Base-by-base conservation (phyloP, 768 basidiomycete genomes). In the Gelatoporia subvermispora region DNA sequence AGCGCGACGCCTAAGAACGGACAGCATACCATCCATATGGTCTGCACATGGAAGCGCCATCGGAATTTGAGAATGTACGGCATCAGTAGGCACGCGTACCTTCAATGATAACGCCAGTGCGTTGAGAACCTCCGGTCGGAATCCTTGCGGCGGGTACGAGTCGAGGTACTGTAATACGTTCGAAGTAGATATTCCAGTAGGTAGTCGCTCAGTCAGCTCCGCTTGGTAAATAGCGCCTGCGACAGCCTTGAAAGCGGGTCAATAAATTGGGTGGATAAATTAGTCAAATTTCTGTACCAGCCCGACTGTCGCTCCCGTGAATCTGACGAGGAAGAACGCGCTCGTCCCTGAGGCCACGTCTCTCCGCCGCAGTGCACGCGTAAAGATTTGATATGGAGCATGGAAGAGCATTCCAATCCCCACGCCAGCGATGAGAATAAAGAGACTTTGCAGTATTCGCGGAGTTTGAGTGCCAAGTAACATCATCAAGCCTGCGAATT, bases 321-420 rank as follows among this genome's bases (percentile, higher is more conserved):
- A 92, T 38, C 89, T 77, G 39, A 90, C 87, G 47, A 92, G 73
- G 67, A 93, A 92, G 65, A 92, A 93, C 10, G 88, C 88, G 60
- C 88, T 85, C 9, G 90, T 93, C 24, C 87, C 85, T 18, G 81
- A 76, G 3, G 89, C 88, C 44, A 90, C 64, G 55, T 90, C 83
- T 41, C 75, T 69, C 7, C 81, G 77, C 48, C 78, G 75, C 31
- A 92, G 64, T 11, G 83, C 79, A 50, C 74, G 75, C 42, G 79
- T 79, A 61, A 92, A 87, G 8, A 89, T 77, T 60, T 89, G 87
- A 59, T 88, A 90, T 8, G 90, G 90, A 0, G 88, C 82, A 60
- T 91, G 88, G 66, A 91, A 90, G 22, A 91, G 69, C 79, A 91
- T 83, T 35, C 90, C 89, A 49, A 93, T 61, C 9, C 89, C 89